Evolutionary conservation across 2,329 filamentous ascomycete species (phyloP).

Genomic region (Aspergillus spinulosporus): DNA sequence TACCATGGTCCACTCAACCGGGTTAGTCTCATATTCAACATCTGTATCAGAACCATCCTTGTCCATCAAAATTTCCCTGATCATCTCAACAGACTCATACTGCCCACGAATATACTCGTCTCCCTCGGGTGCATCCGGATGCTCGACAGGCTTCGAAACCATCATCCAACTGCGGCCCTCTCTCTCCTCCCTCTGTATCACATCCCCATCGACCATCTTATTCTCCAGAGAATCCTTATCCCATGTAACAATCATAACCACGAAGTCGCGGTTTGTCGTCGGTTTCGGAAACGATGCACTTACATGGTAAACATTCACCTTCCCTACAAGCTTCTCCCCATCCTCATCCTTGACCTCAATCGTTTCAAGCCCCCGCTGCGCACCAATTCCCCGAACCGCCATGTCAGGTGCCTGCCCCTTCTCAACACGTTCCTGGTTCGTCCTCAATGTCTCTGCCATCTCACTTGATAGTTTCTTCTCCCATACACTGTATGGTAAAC

Average conservation of each 20-base stretch:
- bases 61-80: conserved; percentile 69
- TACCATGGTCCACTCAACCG: conserved; percentile 90
- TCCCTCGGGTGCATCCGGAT: conserved; percentile 69
- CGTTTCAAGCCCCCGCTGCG: conserved; percentile 71
- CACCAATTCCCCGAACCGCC: conserved; percentile 81
- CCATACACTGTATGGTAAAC: conserved; percentile 74
- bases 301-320: conserved; percentile 69
- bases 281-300: conserved; percentile 89
- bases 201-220: conserved; percentile 17
- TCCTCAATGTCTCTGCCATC: conserved; percentile 75
- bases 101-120: conserved; percentile 76
- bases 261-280: conserved; percentile 83
- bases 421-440: conserved; percentile 67
- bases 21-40: conserved; percentile 46
- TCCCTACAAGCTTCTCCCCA: conserved; percentile 23
- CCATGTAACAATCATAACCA: conserved; percentile 74
- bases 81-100: conserved; percentile 90
- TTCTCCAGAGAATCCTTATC: conserved; percentile 37
- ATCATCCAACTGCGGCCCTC: conserved; percentile 74
- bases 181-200: conserved; percentile 28
- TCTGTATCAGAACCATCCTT: conserved; percentile 7
- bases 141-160: conserved; percentile 78
- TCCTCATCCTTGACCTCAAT: conserved; percentile 54
- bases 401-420: conserved; percentile 68
- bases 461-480: conserved; percentile 74